phyloP scores from a whole-genome alignment of 208 protist species.

The Histomonas meleagridis region DNA sequence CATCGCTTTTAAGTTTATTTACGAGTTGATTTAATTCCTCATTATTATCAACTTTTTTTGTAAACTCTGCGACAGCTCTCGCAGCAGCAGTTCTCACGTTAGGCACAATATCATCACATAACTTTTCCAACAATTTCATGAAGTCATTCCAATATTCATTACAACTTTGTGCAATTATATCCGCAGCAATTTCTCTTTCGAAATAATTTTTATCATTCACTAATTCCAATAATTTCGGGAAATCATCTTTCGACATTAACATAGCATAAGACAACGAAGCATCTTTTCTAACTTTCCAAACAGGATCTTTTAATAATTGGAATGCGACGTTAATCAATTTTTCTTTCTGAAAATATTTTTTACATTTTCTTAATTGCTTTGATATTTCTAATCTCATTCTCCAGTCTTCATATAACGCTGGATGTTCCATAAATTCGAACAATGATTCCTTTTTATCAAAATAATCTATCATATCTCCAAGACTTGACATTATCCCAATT shows the following conservation, averaged over 20 bases:
- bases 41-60: no score
- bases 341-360: not conserved
- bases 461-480: not conserved
- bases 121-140: not conserved
- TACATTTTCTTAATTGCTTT: not conserved
- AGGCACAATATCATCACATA: not conserved
- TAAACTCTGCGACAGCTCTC: not conserved
- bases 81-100: not conserved
- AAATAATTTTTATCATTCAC: not conserved
- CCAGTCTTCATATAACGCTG: not conserved
- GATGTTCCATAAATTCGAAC: not conserved
- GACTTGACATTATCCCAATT: not conserved
- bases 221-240: not conserved
- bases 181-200: not conserved
- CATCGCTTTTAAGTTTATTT: no score
- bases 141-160: not conserved
- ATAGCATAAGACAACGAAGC: not conserved
- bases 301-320: not conserved
- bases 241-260: not conserved
- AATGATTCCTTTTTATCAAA: not conserved
- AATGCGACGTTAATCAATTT: not conserved
- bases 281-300: not conserved
- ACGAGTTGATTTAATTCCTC: no score
- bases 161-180: not conserved
- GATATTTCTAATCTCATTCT: not conserved